Base-by-base conservation (phyloP, 331 rosid species). In the Acacia concinna region DNA sequence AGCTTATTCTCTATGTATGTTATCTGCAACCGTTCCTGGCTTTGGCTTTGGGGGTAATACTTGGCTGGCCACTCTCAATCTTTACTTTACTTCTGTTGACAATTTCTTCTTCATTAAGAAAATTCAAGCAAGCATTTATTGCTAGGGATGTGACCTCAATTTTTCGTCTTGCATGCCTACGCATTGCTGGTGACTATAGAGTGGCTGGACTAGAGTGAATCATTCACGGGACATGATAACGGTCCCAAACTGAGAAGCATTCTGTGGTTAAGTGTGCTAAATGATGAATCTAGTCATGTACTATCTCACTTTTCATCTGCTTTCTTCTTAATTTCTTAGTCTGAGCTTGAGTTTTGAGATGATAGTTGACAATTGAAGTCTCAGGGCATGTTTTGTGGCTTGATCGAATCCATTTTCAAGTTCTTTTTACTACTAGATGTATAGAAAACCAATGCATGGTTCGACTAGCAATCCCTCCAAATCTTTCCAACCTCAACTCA, bases 1-100 rank as follows among this genome's bases (percentile, higher is more conserved):
- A 96, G 99, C 84, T 91, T 98, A 1, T 93, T 93, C 91, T 91
- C 99, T 57, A 93, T 93, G 98, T 91, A 96, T 37, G 94, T 98
- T 47, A 81, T 96, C 15, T n/a, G 83, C 87, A 73, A 86, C 98
- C 49, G 91, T 93, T 87, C 82, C 94, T 71, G 94, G 72, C 86
- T 85, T 97, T 64, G 96, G n/a, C 91, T 34, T 5, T 62, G 66
- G 97, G 97, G 59, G 98, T 91, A n/a, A 89, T 93, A 69, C 96
- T 96, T 78, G 99, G 94, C 60, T 93, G 98, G 99, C 99, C 98
- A 51, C 93, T 96, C 90, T 91, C 99, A 81, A 82, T 93, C 78
- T 89, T 96, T 91, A 98, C 87, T 79, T 96, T 93, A 64, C 90
- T 93, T 60, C 98, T 98, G 0, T 83, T 93, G 75, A 93, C 94